Base-by-base conservation (phyloP, 176 grass and related monocot genomes). In the Eragrostis nindensis region DNA sequence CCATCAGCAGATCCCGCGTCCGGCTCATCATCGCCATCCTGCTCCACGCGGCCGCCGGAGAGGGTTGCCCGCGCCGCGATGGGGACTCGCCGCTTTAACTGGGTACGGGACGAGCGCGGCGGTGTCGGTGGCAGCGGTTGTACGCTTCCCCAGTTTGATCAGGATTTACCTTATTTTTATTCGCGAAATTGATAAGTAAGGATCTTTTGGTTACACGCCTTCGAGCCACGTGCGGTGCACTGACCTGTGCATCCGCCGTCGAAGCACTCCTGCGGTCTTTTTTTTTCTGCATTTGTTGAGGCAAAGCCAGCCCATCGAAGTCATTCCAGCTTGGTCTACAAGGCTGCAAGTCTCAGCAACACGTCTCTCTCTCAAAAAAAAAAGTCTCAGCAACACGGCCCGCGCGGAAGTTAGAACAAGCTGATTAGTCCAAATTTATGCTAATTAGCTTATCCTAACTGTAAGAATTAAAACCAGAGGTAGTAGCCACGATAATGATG, bases 1-100 rank as follows among this genome's bases (percentile, higher is more conserved):
- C 85, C 80, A 88, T 79, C 22, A 93, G 83, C 75, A 95, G 68
- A 87, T 98, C 92, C 45, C 92, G 90, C 5, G 92, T 95, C 75
- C 90, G 86, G 80, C 76, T 98, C 90, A 98, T 92, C 90, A 98
- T 95, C 75, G 95, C 77, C 95, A 92, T 94, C 81, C 66, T 87
- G 77, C 74, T 87, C 75, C 21, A 36, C 54, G 50, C 5, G 36
- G 63, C 5, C 50, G 67, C 16, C 59, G 67, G 80, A 84, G 50
- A 68, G n/a, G 57, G 57, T 55, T 54, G 72, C 24, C 46, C 45
- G 11, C 22, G 8, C 27, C 0, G 21, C 18, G 32, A 2, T 22
- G 30, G 21, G 38, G 45, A 27, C 7, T 69, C 42, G 66, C 41
- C 64, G 55, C 48, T 86, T 24, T 40, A 42, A 73, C 64, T 43